Conservation (phyloP, 352 stramenopile species). For the Blastocystis sp. region DNA sequence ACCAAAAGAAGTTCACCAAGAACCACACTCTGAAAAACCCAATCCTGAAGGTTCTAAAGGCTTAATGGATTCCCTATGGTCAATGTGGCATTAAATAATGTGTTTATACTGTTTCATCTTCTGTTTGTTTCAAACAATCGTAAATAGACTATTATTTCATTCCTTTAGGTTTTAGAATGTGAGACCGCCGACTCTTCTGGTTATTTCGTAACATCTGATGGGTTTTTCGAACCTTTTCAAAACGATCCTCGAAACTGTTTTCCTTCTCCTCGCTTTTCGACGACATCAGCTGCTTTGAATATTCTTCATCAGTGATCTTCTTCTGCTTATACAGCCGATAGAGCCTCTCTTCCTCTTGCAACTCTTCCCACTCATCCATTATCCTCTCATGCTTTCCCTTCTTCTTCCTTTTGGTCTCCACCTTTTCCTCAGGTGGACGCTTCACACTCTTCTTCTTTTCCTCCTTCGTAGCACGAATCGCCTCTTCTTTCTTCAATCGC, state of each 20-base stretch:
- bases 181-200: background rate
- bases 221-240: constrained; percentile 19
- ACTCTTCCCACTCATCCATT: constrained; percentile 96
- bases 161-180: background rate
- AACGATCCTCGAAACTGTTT: background rate
- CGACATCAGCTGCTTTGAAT: constrained; percentile 24
- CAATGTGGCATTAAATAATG: background rate
- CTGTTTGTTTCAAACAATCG: background rate
- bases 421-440: constrained; percentile 64
- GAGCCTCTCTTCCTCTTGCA: constrained; percentile 89
- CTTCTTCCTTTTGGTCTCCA: constrained; percentile 78
- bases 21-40: background rate
- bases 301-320: constrained; percentile 78
- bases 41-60: background rate
- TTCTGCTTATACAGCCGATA: constrained; percentile 93
- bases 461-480: constrained; percentile 68
- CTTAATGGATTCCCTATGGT: background rate
- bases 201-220: constrained; percentile 51
- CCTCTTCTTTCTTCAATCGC: constrained; percentile 74
- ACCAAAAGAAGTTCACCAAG: background rate
- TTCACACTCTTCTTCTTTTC: constrained; percentile 69
- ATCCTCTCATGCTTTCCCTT: constrained; percentile 89
- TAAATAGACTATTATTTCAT: background rate
- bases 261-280: constrained; percentile 66
- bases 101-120: background rate